These are phyloP conservation scores for Fusarium marasasianum DNA, from an alignment of 2,329 filamentous ascomycete genomes.

Conservation along the genomic window DNA sequence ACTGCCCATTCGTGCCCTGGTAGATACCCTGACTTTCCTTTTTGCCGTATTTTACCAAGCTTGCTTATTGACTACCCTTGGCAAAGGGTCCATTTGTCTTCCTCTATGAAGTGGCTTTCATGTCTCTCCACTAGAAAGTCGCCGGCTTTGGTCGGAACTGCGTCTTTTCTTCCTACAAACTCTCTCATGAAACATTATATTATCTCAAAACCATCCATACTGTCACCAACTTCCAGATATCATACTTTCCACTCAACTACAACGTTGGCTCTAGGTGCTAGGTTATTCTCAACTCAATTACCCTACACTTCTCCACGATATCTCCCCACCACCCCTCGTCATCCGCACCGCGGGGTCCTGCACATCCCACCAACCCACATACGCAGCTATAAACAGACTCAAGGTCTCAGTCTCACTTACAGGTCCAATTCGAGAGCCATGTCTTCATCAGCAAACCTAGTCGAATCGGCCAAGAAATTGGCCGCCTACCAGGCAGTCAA, in stretches of 20 bases:
- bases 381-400: slow-evolving; percentile 17
- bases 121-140: slow-evolving; percentile 19
- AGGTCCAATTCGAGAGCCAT: slow-evolving; percentile 42
- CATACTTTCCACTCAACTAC: neutral
- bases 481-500: slow-evolving; percentile 79
- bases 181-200: neutral
- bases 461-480: slow-evolving; percentile 79
- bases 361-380: slow-evolving; percentile 22
- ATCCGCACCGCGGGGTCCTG: slow-evolving; percentile 29
- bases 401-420: slow-evolving; percentile 24
- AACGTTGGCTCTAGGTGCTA: neutral
- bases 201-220: neutral
- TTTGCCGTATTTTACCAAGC: slow-evolving; percentile 15
- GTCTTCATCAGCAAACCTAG: slow-evolving; percentile 52
- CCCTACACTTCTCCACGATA: slow-evolving; percentile 24
- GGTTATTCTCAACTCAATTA: slow-evolving; percentile 10
- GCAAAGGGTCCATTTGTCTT: neutral
- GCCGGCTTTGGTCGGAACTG: slow-evolving; percentile 1
- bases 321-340: slow-evolving; percentile 29
- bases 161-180: slow-evolving; percentile 2
- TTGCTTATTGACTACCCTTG: neutral
- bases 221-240: neutral
- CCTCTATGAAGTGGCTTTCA: slow-evolving; percentile 28
- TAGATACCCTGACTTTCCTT: slow-evolving; percentile 8
- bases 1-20: slow-evolving; percentile 12